Conservation (phyloP, 306 rosid genomes). For the Fragaria iinumae region DNA sequence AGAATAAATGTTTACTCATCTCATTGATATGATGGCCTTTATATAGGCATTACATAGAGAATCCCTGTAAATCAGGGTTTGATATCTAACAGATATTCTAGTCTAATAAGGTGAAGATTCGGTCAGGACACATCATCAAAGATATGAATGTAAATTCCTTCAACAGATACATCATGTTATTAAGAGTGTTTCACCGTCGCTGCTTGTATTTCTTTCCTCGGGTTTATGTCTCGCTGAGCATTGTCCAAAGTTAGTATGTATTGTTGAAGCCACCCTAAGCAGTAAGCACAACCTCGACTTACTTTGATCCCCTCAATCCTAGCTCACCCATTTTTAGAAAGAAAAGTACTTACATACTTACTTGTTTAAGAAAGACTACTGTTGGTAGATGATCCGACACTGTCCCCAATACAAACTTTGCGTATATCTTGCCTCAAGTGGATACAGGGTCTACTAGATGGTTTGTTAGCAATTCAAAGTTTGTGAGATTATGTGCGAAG, state of each 20-base stretch:
- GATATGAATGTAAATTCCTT: no score
- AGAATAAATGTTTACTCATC: no score
- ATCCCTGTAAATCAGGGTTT: no score
- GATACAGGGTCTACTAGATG: not conserved
- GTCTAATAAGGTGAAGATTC: no score
- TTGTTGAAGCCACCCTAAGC: not conserved
- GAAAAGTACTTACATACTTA: not conserved
- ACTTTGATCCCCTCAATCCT: not conserved
- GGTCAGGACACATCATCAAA: no score
- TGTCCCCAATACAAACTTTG: not conserved
- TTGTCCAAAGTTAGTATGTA: not conserved
- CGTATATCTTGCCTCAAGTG: not conserved
- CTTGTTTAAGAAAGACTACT: not conserved
- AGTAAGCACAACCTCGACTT: not conserved
- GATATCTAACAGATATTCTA: no score
- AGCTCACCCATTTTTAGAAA: not conserved
- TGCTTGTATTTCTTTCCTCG: not conserved
- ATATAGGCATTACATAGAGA: no score
- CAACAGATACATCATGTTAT: not conserved
- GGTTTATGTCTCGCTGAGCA: not conserved
- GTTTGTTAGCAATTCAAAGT: not conserved
- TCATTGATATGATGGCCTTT: no score
- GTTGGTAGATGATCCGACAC: not conserved
- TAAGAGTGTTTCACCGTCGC: not conserved
- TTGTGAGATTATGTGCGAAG: not conserved